Conservation (phyloP, 2,329 filamentous ascomycete species). For the Ambrosiella cleistominuta region DNA sequence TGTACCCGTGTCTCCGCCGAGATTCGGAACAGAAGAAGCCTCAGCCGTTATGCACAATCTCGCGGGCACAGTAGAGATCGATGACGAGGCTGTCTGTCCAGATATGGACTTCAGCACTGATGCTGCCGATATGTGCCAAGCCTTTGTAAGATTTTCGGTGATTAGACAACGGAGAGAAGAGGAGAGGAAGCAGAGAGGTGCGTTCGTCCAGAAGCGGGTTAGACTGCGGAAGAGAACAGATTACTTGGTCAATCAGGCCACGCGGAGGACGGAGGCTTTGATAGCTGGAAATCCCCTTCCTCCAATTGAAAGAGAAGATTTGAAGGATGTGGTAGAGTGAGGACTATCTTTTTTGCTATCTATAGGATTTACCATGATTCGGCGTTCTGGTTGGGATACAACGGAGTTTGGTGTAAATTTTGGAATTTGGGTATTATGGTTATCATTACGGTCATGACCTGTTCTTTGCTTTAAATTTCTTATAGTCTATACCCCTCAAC, state of each 20-base stretch:
- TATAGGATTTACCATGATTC: too few species aligned
- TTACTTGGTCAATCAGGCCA: background rate
- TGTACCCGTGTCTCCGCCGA: background rate
- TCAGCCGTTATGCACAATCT: background rate
- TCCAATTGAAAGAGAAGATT: background rate
- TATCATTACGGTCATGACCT: too few species aligned
- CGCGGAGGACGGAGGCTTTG: background rate
- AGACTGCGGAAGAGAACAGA: background rate
- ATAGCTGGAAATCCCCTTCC: background rate
- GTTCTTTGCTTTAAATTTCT: too few species aligned
- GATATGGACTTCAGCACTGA: background rate
- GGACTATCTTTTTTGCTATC: too few species aligned
- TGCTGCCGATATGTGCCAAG: background rate
- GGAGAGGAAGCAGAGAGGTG: background rate
- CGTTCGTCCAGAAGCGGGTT: conserved; percentile 3
- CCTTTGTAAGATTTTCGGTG: background rate
- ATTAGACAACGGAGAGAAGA: background rate
- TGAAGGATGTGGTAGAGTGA: background rate
- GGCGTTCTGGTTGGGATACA: too few species aligned
- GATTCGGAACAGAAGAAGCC: background rate
- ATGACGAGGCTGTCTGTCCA: background rate
- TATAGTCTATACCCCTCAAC: too few species aligned
- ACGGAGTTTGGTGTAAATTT: too few species aligned
- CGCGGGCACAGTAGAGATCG: background rate
- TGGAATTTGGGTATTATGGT: too few species aligned